Percentiles rank a stretch among this genome's conserved stretches.
Evolutionary conservation across 148 eudicot genomes (phyloP).

Genomic region (Fagopyrum esculentum): DNA sequence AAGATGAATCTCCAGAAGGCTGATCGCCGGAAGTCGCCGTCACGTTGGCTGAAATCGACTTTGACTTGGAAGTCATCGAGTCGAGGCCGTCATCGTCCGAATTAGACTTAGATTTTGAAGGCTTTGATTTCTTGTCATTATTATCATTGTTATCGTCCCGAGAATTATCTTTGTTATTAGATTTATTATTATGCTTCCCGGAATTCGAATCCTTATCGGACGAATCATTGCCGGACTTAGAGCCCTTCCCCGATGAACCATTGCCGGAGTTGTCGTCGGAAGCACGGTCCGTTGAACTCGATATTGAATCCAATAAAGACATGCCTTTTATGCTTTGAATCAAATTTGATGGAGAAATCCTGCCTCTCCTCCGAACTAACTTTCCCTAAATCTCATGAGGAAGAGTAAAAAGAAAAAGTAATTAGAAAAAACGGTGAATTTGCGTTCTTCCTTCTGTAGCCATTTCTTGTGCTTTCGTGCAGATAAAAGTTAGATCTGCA

Average conservation of each 20-base stretch:
- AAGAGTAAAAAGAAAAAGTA: background rate
- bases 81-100: background rate
- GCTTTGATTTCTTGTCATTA: background rate
- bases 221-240: background rate
- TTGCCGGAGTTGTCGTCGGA: background rate
- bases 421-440: background rate
- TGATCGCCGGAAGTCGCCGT: no score
- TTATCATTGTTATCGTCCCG: background rate
- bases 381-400: background rate
- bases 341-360: background rate
- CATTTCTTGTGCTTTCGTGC: background rate
- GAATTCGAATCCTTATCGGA: background rate
- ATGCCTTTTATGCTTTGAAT: background rate
- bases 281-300: background rate
- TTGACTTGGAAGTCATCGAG: no score
- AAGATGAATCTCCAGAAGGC: background rate
- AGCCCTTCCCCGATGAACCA: background rate
- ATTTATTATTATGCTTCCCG: background rate
- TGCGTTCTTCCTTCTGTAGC: background rate
- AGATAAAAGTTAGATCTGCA: background rate
- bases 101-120: background rate
- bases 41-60: no score
- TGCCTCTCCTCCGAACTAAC: constrained; percentile 4
- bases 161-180: background rate
- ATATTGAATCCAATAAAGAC: background rate